These are phyloP conservation scores for Botryotinia narcissicola DNA, from an alignment of 2,329 filamentous ascomycete species.

Conservation along the genomic window DNA sequence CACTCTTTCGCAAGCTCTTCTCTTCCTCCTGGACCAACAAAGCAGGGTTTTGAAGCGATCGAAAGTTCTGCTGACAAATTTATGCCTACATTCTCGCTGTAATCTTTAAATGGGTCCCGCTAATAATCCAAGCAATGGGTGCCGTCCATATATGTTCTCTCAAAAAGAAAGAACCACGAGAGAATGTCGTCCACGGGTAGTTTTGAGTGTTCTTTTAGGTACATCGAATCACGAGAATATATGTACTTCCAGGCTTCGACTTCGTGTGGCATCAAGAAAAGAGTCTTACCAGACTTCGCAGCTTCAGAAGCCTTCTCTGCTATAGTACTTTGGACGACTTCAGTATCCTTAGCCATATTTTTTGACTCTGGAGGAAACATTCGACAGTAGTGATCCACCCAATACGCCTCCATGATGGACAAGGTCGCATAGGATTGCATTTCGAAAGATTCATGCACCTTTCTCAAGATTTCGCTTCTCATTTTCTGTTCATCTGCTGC, in stretches of 20 bases:
- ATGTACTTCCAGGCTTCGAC: neutral
- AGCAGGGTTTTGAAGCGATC: neutral
- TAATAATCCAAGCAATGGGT: neutral
- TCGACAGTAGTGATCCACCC: neutral
- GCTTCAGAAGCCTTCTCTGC: neutral
- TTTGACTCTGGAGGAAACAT: neutral
- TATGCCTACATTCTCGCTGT: neutral
- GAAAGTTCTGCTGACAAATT: neutral
- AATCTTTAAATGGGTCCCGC: neutral
- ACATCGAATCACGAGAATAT: neutral
- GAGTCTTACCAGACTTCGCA: neutral
- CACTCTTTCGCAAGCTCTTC: neutral
- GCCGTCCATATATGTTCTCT: neutral
- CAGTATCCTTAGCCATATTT: neutral
- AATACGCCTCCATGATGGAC: neutral
- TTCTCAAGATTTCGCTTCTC: accelerated
- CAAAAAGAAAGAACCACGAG: neutral
- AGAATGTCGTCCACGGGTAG: neutral
- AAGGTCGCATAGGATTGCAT: neutral
- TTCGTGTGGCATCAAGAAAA: neutral
- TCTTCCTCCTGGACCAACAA: neutral
- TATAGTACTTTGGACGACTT: neutral
- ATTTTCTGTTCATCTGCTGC: neutral
- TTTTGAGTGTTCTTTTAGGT: neutral
- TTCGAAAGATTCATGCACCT: neutral